Evolutionary conservation across 192 early-diverging fungal species (phyloP), one percentile per base, ranked within the genome.

Genomic region (Linnemannia hyalina): DNA sequence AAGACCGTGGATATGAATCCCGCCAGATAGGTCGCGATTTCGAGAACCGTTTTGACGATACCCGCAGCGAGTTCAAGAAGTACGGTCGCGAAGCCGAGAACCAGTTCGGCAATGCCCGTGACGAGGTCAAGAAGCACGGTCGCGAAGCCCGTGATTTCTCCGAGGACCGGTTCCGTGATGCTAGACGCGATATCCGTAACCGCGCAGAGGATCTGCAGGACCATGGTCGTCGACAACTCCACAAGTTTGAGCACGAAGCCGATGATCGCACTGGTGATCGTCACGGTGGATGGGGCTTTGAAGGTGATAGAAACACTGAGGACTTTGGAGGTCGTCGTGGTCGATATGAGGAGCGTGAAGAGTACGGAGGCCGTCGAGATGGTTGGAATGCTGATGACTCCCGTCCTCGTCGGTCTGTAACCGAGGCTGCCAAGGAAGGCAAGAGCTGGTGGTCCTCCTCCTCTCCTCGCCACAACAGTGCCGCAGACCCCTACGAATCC

Each of bases 361-460:
- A 82, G 13, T 73, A 76, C 40, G 52, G 47, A 68, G 80, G 80
- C 18, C 74, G 60, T 74, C 46, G 80, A 26, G 68, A 49, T 41
- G 42, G 44, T 22, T 16, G 52, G 35, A 38, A 26, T 47, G 55
- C 32, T 20, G 77, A 72, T 11, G 77, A 72, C 2, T 52, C 35
- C 16, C 36, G 36, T 29, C 83, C 71, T n/a, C 84, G 73, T 71
- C 84, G 79, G 15, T 86, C 84, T 49, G 80, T 86, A 76, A 77
- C 75, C 13, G 84, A 86, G 72, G 76, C 75, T 22, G 84, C 78
- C 22, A 73, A 68, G 46, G 84, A 86, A 63, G 76, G 79, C 35
- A 75, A 79, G 47, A 40, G 75, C 72, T 81, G 84, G 84, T 81
- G 80, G 84, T 35, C 60, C 6, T 32, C 60, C 11, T 32, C 60